Base-by-base conservation (phyloP, 78 protist genomes). In the Cyanophora paradoxa region DNA sequence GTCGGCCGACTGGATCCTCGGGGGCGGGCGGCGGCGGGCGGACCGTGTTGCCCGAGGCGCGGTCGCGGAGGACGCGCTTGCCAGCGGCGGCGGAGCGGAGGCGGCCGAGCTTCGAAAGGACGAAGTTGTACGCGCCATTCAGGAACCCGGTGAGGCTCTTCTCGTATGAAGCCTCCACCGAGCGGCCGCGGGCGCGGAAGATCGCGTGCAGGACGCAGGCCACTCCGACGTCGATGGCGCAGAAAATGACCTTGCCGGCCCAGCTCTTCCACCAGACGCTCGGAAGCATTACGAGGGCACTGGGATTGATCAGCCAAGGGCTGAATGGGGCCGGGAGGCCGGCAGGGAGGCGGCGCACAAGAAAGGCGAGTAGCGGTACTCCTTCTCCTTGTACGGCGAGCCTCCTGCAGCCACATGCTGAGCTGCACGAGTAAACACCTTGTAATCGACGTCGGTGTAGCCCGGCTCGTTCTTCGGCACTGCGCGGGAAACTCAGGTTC, bases 391-490 rank as follows among this genome's bases (percentile, higher is more conserved):
- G 71, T 83, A 95, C 7, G 98, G 98, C 28, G 89, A 74, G 31
- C 52, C 46, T 0, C 98, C 98, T 41, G 83, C 71, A 0, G 81
- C 76, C 26, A 88, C 86, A 2, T 72, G 70, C 52, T 82, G 54
- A 4, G 97, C 85, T 24, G 91, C 97, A 57, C 92, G 96, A 36
- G 95, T 90, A 61, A 92, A 84, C 26, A 95, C 97, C 46, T 37
- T 72, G 77, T 93, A 95, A 74, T 92, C 98, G 1, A 92, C 87
- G 76, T 94, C 98, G 46, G 96, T 92, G 82, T 88, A 94, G n/a
- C n/a, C n/a, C n/a, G n/a, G n/a, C n/a, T n/a, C n/a, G n/a, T n/a
- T n/a, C n/a, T n/a, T n/a, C n/a, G n/a, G n/a, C n/a, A n/a, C n/a
- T n/a, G n/a, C n/a, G n/a, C n/a, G n/a, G n/a, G n/a, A n/a, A n/a